Evolutionary conservation across 352 stramenopile species (phyloP).

Genomic region (Globisporangium viniferum): DNA sequence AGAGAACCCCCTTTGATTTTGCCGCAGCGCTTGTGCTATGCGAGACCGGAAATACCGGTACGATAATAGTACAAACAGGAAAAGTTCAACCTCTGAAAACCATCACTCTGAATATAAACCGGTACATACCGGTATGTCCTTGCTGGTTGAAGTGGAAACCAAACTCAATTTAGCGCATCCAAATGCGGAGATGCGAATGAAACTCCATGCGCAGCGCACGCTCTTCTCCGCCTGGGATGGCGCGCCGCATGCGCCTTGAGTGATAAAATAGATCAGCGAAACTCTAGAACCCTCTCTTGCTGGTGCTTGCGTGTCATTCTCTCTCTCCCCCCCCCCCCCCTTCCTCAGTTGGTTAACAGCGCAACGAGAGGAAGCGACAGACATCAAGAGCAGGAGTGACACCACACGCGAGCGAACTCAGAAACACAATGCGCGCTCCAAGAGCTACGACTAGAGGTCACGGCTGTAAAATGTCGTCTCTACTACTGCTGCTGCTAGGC

Average conservation of each 20-base stretch:
- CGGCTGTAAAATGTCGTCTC: not conserved
- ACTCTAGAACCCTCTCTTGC: not conserved
- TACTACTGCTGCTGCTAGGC: not conserved
- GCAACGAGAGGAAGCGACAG: not conserved
- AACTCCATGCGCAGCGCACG: not conserved
- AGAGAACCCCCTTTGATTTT: not conserved
- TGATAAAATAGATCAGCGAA: not conserved
- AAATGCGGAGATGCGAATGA: slow-evolving; percentile 4
- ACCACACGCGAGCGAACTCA: not conserved
- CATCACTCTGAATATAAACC: not conserved
- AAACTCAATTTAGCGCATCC: not conserved
- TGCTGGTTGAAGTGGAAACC: no score
- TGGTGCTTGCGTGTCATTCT: not conserved
- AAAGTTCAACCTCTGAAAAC: not conserved
- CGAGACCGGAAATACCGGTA: not conserved
- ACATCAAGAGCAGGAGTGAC: not conserved
- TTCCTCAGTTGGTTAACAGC: not conserved
- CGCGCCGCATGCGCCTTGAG: not conserved
- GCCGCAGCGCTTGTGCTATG: not conserved
- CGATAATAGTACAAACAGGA: no score
- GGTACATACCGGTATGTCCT: not conserved
- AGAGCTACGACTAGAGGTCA: not conserved
- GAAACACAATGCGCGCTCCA: not conserved
- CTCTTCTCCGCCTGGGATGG: not conserved
- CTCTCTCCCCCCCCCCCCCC: not conserved